Base-by-base conservation (phyloP, 164 flowering plant species). In the Macadamia tetraphylla region DNA sequence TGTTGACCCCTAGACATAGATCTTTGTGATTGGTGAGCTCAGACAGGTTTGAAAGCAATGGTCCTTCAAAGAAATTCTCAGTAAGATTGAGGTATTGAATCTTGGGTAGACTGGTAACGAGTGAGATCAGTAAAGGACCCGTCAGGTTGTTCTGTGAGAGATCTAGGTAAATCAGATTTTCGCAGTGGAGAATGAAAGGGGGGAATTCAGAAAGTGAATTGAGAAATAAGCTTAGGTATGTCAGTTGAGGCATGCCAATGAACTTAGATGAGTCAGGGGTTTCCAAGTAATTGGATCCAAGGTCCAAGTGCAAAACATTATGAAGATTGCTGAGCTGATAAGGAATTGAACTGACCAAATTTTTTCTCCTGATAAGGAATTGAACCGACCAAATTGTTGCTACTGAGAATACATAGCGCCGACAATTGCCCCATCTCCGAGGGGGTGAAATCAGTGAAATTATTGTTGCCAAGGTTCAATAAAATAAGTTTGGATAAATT, bases 241-340 rank as follows among this genome's bases (percentile, higher is more conserved):
- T 78, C 30, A 81, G 63, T 14, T 58, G 23, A 17, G 83, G 80
- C 82, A 84, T 73, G 61, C 57, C 14, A 12, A 73, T 40, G 35
- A 74, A 71, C 10, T 30, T 68, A 3, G 67, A 60, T 61, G 70
- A 74, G 58, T 80, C 76, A 31, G 84, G 79, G 9, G 73, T 61
- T 12, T 56, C 67, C 17, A 83, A 71, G 69, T 46, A 79, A 65
- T 83, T 83, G 4, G 71, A 64, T 49, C 76, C 80, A 18, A 80
- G 70, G 67, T 79, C 73, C n/a, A 84, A 67, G 51, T 64, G 40
- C 72, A 67, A 35, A 56, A 81, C 62, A 68, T 77, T 75, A 7
- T 77, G 81, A 65, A 82, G 83, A 70, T 69, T 67, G 73, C 76
- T 65, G 23, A 81, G 30, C 69, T 81, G 81, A 64, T 73, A 71